Conservation (phyloP, 2,329 filamentous ascomycete genomes). For the Drechslera avenae region DNA sequence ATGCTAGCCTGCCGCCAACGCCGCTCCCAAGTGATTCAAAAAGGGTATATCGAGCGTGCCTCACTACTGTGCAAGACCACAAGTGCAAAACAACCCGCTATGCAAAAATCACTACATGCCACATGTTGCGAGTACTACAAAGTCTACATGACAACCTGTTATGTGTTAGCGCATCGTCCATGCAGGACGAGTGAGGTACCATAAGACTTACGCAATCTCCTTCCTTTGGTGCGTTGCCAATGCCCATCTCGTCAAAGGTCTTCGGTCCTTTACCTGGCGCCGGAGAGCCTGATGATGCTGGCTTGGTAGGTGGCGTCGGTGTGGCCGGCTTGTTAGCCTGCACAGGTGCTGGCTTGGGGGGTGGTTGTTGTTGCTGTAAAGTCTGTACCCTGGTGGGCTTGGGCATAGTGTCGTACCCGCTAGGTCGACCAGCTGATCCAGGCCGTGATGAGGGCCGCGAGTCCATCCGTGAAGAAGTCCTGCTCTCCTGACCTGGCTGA, state of each 20-base stretch:
- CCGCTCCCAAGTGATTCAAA: background rate
- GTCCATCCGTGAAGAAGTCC: slow-evolving; percentile 33
- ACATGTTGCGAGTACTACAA: background rate
- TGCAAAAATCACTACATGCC: slow-evolving; percentile 16
- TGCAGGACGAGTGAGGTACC: background rate
- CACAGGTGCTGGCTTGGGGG: slow-evolving; percentile 23
- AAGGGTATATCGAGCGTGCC: slow-evolving; percentile 16
- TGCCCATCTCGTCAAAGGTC: slow-evolving; percentile 98
- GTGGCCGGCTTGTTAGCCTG: slow-evolving; percentile 27
- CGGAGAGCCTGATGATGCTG: slow-evolving; percentile 33
- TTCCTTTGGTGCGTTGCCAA: slow-evolving; percentile 81
- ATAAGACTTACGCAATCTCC: slow-evolving; percentile 76
- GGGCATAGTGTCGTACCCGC: slow-evolving; percentile 31
- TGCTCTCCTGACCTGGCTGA: slow-evolving; percentile 43
- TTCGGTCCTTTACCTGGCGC: slow-evolving; percentile 76
- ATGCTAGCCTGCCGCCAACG: slow-evolving; percentile 3
- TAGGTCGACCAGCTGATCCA: slow-evolving; percentile 38
- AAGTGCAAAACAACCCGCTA: slow-evolving; percentile 22
- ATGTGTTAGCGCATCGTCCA: slow-evolving; percentile 12
- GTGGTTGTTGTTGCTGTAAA: slow-evolving; percentile 28
- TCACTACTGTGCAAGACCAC: slow-evolving; percentile 17
- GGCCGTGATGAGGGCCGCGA: slow-evolving; percentile 30
- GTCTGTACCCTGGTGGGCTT: slow-evolving; percentile 32
- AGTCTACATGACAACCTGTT: slow-evolving; percentile 38
- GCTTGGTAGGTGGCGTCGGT: slow-evolving; percentile 35